Base-by-base conservation (phyloP, 345 rosid species). In the Anacardium occidentale region DNA sequence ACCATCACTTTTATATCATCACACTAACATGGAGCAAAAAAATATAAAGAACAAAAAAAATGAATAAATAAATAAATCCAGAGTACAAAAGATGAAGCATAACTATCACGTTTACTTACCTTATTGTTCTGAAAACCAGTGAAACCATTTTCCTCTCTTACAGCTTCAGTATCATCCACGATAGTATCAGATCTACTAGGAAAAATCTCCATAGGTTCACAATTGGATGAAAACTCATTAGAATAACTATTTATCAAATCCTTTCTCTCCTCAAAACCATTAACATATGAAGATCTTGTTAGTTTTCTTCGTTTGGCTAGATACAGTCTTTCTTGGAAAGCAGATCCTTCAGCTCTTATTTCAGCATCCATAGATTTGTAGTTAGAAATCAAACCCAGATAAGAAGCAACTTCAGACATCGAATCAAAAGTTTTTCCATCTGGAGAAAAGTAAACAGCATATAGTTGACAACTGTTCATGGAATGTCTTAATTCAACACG, bases 401-500 rank as follows among this genome's bases (percentile, higher is more conserved):
- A 84, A 75, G 75, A 73, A 75, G 97, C 97, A 85, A 94, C 98
- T 80, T 87, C 97, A 75, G 77, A 76, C 86, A 90, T 70, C 56
- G 97, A 87, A 79, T 84, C 84, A 88, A 94, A 94, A 20, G 81
- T 84, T 81, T 77, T 85, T 58, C 97, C 97, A 85, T 84, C 89
- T 47, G 97, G 98, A 74, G 94, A 87, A 77, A 87, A 85, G 73
- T 87, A 94, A 72, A 85, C 85, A 63, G 86, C 83, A 83, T 76
- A 83, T 21, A 77, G 70, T 70, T 85, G 90, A 87, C 80, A 77
- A 80, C 81, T 79, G 70, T 81, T 64, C 26, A 65, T 48, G 37
- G 90, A 85, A 63, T 81, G 90, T 72, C 80, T 88, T 66, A 89
- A 77, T 79, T 95, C 94, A 40, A 91, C 94, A 52, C 56, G 85